Conservation (phyloP, 2,329 filamentous ascomycete genomes). For the Sporothrix humicola region DNA sequence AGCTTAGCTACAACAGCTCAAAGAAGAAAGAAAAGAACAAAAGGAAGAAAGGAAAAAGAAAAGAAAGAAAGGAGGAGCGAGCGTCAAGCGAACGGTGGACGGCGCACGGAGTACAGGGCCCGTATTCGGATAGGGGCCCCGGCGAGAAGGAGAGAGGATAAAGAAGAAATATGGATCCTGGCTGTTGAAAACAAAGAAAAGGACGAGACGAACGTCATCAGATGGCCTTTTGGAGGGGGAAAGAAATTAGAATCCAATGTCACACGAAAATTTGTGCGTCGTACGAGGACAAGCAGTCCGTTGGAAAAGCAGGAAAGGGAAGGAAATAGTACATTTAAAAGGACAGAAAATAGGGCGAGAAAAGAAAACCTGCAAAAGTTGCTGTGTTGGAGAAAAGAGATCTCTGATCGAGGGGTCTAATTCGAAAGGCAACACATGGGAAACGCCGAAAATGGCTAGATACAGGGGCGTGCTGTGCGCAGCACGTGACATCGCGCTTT, state of each 20-base stretch:
- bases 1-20: slow-evolving; percentile 22
- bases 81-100: not conserved
- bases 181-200: slow-evolving; percentile 15
- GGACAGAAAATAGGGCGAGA: not conserved
- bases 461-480: not conserved
- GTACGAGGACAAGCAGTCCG: not conserved
- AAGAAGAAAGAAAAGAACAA: slow-evolving; percentile 15
- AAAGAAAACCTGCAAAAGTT: not conserved
- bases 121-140: slow-evolving; percentile 3
- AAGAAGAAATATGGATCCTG: slow-evolving; percentile 11
- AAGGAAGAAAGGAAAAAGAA: slow-evolving; percentile 15
- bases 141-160: slow-evolving; percentile 1
- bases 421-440: not conserved
- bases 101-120: slow-evolving; percentile 10
- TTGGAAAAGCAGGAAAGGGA: not conserved
- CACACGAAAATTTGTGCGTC: not conserved
- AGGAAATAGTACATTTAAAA: not conserved
- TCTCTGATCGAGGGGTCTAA: not conserved
- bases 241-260: not conserved
- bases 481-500: slow-evolving; percentile 23
- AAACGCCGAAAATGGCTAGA: slow-evolving; percentile 15
- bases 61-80: not conserved
- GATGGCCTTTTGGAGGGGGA: not conserved
- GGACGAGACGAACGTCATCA: slow-evolving; percentile 10
- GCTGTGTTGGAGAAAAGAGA: not conserved